phyloP scores from a whole-genome alignment of 1,284 basidiomycete genomes.

The Vanrija humicola region DNA sequence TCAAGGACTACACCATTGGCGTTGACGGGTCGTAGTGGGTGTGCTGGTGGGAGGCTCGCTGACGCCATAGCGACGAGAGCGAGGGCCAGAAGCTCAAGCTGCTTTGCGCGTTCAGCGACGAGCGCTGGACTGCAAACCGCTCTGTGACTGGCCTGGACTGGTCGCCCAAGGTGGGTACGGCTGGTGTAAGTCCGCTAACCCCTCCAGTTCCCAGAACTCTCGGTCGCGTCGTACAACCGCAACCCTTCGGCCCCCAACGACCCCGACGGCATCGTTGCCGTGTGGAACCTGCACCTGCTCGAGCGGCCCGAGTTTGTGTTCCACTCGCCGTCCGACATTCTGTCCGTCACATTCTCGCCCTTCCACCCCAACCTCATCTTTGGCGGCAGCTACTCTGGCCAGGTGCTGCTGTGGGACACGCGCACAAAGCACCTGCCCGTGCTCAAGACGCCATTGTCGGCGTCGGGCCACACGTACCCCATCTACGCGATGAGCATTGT shows the following conservation, averaged over 20 bases:
- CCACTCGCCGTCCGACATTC: conserved; percentile 96
- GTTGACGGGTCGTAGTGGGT: conserved; percentile 68
- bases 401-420: conserved; percentile 99
- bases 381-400: conserved; percentile 96
- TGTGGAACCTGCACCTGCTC: conserved; percentile 94
- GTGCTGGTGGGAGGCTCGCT: neutral
- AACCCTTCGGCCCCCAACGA: conserved; percentile 85
- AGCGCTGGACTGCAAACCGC: conserved; percentile 80
- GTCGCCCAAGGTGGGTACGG: conserved; percentile 77
- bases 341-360: conserved; percentile 92
- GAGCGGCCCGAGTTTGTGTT: conserved; percentile 97
- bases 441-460: conserved; percentile 90
- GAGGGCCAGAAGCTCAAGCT: conserved; percentile 83
- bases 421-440: conserved; percentile 91
- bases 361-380: conserved; percentile 97
- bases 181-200: neutral
- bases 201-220: conserved; percentile 84
- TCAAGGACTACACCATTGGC: conserved; percentile 87
- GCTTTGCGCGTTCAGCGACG: conserved; percentile 83
- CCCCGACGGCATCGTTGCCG: conserved; percentile 91
- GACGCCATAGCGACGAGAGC: conserved; percentile 66
- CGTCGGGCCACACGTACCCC: conserved; percentile 94
- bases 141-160: conserved; percentile 96
- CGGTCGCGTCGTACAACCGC: conserved; percentile 93
- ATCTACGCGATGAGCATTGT: conserved; percentile 97